Evolutionary conservation across 345 rosid species (phyloP).

Genomic region (Aquilaria yunnanensis): DNA sequence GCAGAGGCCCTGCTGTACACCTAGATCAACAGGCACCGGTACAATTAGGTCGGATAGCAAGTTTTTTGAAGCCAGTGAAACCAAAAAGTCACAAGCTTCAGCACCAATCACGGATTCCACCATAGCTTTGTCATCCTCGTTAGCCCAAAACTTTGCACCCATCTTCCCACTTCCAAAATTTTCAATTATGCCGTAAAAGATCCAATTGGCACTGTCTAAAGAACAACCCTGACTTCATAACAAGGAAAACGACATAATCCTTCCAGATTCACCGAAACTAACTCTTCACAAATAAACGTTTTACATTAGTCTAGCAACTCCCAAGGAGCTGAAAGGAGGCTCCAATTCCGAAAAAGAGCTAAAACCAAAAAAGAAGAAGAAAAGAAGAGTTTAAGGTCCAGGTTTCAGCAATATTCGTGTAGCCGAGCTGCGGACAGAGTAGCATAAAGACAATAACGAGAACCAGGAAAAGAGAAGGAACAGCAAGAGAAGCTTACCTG

Average conservation of each 20-base stretch:
- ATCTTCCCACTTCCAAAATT: conserved; percentile 20
- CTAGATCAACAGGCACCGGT: conserved; percentile 48
- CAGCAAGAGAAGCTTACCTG: no score
- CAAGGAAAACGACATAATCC: neutral
- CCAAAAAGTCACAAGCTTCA: conserved; percentile 69
- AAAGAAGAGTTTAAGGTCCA: no score
- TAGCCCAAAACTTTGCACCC: conserved; percentile 66
- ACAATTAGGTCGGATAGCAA: conserved; percentile 29
- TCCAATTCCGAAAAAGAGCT: no score
- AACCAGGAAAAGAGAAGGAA: no score
- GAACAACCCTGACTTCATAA: conserved; percentile 8
- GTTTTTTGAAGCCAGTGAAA: conserved; percentile 43
- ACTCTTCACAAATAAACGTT: no score
- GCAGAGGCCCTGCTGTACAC: conserved; percentile 51
- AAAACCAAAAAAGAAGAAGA: no score
- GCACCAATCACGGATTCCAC: conserved; percentile 74
- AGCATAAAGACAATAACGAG: no score
- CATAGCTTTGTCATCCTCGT: conserved; percentile 54
- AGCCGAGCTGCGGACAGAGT: no score
- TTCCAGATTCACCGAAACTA: no score
- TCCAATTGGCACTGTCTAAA: conserved; percentile 2
- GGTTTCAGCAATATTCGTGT: no score
- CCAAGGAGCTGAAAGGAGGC: no score
- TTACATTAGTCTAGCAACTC: no score
- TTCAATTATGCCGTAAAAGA: conserved; percentile 5